A percentile compares a stretch with the other conserved stretches of the same genome.
Evolutionary conservation across 306 rosid species (phyloP).

Genomic region (Casuarina equisetifolia): DNA sequence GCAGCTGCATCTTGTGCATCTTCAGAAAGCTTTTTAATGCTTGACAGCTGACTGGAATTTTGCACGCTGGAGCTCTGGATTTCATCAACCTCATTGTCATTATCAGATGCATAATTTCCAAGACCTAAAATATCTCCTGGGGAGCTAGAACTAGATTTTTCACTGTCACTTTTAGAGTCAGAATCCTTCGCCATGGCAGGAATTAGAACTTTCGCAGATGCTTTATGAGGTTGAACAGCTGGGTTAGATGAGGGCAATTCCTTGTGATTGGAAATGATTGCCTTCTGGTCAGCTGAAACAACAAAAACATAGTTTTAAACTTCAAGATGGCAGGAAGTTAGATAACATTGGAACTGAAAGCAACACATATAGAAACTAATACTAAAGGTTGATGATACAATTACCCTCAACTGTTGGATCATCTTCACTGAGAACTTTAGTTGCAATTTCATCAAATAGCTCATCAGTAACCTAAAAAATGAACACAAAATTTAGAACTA

Average conservation of each 20-base stretch:
- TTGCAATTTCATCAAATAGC: conserved; percentile 92
- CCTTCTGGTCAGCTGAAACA: conserved; percentile 48
- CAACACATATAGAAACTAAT: conserved; percentile 7
- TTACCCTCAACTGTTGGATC: conserved; percentile 68
- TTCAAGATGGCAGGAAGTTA: conserved; percentile 10
- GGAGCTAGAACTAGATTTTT: conserved; percentile 60
- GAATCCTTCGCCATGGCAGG: conserved; percentile 58
- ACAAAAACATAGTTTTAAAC: conserved; percentile 14
- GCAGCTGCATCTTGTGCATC: conserved; percentile 31
- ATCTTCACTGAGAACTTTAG: conserved; percentile 81
- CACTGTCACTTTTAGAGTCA: conserved; percentile 45
- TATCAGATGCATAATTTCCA: conserved; percentile 92
- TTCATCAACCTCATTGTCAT: conserved; percentile 62
- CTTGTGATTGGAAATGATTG: conserved; percentile 51
- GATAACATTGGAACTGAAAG: conserved; percentile 1
- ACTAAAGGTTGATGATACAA: conserved; percentile 10
- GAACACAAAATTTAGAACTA: conserved; percentile 30
- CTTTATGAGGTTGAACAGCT: conserved; percentile 48
- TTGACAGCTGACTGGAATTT: conserved; percentile 42
- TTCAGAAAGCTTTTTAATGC: conserved; percentile 32
- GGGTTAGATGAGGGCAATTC: conserved; percentile 45
- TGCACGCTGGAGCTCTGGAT: conserved; percentile 51
- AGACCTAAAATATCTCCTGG: conserved; percentile 95
- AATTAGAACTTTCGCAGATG: conserved; percentile 68
- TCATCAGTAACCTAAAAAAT: conserved; percentile 86